Base-by-base conservation (phyloP, 306 rosid species). In the Cicer yamashitae region DNA sequence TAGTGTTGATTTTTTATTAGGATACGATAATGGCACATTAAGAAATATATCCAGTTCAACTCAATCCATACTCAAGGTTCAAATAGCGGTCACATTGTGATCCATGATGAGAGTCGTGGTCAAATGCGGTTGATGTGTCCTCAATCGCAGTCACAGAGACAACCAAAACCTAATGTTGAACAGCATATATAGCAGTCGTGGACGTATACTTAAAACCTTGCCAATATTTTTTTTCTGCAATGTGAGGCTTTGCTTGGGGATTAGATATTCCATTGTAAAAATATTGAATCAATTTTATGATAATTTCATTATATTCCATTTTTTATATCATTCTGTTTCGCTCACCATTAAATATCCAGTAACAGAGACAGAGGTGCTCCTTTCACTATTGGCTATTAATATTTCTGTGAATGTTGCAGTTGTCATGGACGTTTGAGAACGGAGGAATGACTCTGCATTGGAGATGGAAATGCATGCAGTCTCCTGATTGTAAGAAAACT, bases 401-500 rank as follows among this genome's bases (percentile, higher is more conserved):
- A 57, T 10, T 67, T 25, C 34, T 30, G n/a, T 72, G 62, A 76
- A 54, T 73, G 72, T 79, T 44, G 74, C 81, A 94, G 96, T 86
- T 92, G 83, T 90, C 92, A 0, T 94, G 97, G 99, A 89, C 96
- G 5, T 94, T 92, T 84, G 89, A 90, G 79, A 94, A 89, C 80
- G 96, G 83, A 90, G 93, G 92, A 70, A 88, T 92, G 38, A 90
- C 86, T 45, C 84, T 91, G 30, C 87, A 89, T 41, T 92, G 97
- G 97, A 84, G 99, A 79, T 91, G 96, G 99, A 90, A 90, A 77
- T 90, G 94, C 82, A 72, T 82, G 78, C 90, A 69, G 7, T 82
- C 96, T n/a, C 78, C 86, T 39, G 73, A 89, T 68, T 77, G 82
- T 78, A 90, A 86, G 84, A 80, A 90, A 72, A 89, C 82, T 22